phyloP scores from a whole-genome alignment of 2,329 filamentous ascomycete genomes.

The Fusarium albidum region DNA sequence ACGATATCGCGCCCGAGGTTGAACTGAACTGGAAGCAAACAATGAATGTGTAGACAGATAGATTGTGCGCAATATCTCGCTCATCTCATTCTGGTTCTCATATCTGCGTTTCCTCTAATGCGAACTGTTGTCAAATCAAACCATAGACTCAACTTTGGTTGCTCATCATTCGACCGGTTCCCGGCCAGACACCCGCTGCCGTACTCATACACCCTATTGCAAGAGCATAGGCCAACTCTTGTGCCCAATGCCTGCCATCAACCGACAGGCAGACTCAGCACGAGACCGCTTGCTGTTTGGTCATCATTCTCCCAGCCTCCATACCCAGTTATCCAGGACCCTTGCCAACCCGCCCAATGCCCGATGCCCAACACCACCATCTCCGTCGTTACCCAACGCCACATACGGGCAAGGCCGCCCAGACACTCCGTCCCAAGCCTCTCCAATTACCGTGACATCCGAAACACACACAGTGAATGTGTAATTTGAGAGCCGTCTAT shows the following conservation, averaged over 20 bases:
- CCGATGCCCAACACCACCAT: slow-evolving; percentile 35
- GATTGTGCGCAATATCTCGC: slow-evolving; percentile 1
- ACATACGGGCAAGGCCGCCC: slow-evolving; percentile 16
- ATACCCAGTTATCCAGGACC: slow-evolving; percentile 16
- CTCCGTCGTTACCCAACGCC: slow-evolving; percentile 33
- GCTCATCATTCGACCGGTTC: neutral
- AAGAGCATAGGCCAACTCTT: slow-evolving; percentile 1
- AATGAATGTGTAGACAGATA: neutral
- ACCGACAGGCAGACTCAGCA: neutral
- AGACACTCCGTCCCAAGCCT: slow-evolving; percentile 11
- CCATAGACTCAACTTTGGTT: neutral
- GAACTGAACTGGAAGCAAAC: no score
- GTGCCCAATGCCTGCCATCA: slow-evolving; percentile 10
- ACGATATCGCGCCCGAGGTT: no score
- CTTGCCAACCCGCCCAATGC: slow-evolving; percentile 20
- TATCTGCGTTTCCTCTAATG: slow-evolving; percentile 1
- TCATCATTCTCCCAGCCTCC: slow-evolving; percentile 17
- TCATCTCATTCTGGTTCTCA: slow-evolving; percentile 12
- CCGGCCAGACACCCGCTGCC: neutral
- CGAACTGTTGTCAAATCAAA: slow-evolving; percentile 9
- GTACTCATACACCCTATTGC: slow-evolving; percentile 2
- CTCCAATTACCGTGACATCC: slow-evolving; percentile 19
- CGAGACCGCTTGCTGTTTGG: slow-evolving; percentile 10
- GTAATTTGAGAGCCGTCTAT: slow-evolving; percentile 21
- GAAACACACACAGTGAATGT: slow-evolving; percentile 21